These are phyloP conservation scores for Termitomyces sp. DNA, from an alignment of 768 basidiomycete species.

Conservation along the genomic window DNA sequence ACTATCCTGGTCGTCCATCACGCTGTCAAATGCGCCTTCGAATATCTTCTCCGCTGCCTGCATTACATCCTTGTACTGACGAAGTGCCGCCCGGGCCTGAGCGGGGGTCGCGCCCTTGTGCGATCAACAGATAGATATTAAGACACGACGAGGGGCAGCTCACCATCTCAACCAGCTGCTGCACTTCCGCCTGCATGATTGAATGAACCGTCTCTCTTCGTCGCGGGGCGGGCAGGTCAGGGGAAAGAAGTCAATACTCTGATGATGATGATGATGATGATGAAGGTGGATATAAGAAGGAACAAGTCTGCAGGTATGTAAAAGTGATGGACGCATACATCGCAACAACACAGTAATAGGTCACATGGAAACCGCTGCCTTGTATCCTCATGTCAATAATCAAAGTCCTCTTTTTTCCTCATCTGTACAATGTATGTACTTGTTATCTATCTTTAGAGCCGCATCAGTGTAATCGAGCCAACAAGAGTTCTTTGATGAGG, in stretches of 20 bases:
- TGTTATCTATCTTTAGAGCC: neutral
- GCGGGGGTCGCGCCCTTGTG: slow-evolving; percentile 72
- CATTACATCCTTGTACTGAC: slow-evolving; percentile 84
- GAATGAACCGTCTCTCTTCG: neutral
- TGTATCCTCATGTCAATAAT: too few species aligned
- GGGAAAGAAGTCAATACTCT: neutral
- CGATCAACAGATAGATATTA: neutral
- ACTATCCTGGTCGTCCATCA: slow-evolving; percentile 55
- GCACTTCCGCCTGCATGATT: slow-evolving; percentile 44
- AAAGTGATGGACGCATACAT: neutral
- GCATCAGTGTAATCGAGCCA: neutral
- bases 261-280: too few species aligned
- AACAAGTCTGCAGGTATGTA: neutral
- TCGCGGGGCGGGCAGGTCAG: neutral
- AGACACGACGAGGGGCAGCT: slow-evolving; percentile 4
- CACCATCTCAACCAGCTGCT: slow-evolving; percentile 54
- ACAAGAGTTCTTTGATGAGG: neutral
- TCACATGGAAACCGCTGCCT: too few species aligned
- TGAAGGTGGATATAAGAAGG: neutral
- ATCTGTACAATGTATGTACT: neutral
- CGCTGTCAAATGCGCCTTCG: slow-evolving; percentile 76
- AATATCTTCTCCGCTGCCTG: slow-evolving; percentile 84
- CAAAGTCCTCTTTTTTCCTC: too few species aligned
- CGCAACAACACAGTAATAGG: neutral
- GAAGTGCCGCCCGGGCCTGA: slow-evolving; percentile 81